These are phyloP conservation scores for Macrotyloma uniflorum DNA, from an alignment of 306 rosid genomes.

Conservation along the genomic window DNA sequence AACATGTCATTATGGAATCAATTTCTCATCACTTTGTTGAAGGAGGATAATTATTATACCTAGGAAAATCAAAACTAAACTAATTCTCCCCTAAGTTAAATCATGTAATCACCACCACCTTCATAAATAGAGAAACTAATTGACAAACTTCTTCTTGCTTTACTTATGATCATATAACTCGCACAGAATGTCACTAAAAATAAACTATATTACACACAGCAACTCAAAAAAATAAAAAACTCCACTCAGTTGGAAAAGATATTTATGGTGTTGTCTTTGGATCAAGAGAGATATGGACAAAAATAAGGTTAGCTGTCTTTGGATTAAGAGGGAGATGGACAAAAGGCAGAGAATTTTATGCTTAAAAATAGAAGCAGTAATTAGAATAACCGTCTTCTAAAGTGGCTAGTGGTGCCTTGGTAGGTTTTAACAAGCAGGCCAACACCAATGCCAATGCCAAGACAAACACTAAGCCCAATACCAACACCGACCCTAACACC, in stretches of 20 bases:
- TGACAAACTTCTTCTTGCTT: conserved; percentile 38
- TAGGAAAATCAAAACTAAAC: conserved; percentile 29
- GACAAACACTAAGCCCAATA: conserved; percentile 82
- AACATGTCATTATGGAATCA: neutral
- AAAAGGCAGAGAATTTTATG: conserved; percentile 9
- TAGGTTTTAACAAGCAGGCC: conserved; percentile 75
- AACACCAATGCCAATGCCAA: conserved; percentile 82
- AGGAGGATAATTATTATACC: neutral
- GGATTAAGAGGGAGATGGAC: conserved; percentile 29
- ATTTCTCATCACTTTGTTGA: neutral
- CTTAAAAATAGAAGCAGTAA: neutral
- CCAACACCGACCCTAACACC: conserved; percentile 85
- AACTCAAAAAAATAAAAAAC: conserved; percentile 28
- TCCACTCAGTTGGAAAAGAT: conserved; percentile 34
- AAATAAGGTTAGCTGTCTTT: conserved; percentile 32
- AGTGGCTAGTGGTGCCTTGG: conserved; percentile 74
- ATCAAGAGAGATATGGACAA: conserved; percentile 14
- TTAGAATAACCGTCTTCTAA: conserved; percentile 57
- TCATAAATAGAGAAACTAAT: conserved; percentile 29
- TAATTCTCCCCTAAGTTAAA: conserved; percentile 13
- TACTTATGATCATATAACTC: conserved; percentile 32
- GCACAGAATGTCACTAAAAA: conserved; percentile 26
- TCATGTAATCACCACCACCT: conserved; percentile 9
- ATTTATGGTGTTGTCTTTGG: conserved; percentile 24
- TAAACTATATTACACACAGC: conserved; percentile 38